These are phyloP conservation scores for Tilletiaria anomala DNA, from an alignment of 1,284 basidiomycete genomes.

Conservation along the genomic window DNA sequence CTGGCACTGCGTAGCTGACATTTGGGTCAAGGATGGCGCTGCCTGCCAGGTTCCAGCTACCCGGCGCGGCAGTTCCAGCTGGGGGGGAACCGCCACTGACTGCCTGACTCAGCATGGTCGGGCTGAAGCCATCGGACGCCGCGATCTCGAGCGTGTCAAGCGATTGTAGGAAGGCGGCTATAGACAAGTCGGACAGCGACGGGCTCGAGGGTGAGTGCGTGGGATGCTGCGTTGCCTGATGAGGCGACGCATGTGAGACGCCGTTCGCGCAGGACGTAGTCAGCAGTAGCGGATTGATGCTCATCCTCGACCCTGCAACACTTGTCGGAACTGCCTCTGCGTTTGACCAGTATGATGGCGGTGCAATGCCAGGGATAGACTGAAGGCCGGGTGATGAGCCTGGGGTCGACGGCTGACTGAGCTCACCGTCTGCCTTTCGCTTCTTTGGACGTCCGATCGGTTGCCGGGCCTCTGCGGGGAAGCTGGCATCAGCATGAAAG, in stretches of 20 bases:
- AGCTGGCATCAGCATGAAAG: neutral
- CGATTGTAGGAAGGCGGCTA: constrained; percentile 34
- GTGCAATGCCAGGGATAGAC: neutral
- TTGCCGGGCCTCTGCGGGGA: constrained; percentile 9
- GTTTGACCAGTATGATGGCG: neutral
- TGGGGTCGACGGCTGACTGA: neutral
- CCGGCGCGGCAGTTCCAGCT: neutral
- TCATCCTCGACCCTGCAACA: neutral
- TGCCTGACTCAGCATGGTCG: constrained; percentile 5
- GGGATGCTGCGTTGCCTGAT: neutral
- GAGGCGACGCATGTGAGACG: neutral
- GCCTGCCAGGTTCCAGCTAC: constrained; percentile 2
- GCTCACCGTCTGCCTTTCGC: constrained; percentile 5
- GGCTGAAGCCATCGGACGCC: constrained; percentile 14
- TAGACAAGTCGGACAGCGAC: constrained; percentile 22
- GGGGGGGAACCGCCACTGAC: constrained; percentile 1
- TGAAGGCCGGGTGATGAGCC: neutral
- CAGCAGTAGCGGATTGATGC: neutral
- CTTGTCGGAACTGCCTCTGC: neutral
- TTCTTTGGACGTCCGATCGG: constrained; percentile 25
- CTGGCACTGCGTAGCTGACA: constrained; percentile 32
- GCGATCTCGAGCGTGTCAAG: constrained; percentile 36
- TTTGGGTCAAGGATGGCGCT: constrained; percentile 22
- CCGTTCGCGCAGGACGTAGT: neutral
- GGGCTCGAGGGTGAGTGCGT: constrained; percentile 2